Evolutionary conservation across 2,329 filamentous ascomycete species (phyloP).

Genomic region (Monosporascus sp.): DNA sequence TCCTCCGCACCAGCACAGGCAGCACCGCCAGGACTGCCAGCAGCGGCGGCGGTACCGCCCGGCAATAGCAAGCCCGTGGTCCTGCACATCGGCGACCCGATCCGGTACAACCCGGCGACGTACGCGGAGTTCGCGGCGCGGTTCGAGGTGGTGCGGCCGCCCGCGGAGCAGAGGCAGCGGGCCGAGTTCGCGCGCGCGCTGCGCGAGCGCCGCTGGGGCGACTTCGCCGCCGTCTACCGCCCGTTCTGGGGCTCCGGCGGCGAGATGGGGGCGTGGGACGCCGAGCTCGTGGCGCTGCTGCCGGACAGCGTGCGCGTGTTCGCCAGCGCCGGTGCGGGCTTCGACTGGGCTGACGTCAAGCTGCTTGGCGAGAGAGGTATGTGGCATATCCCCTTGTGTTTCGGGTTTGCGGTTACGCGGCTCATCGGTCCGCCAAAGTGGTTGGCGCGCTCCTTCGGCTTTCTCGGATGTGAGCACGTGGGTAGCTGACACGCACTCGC

Average conservation of each 20-base stretch:
- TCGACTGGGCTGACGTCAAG: slow-evolving; percentile 57
- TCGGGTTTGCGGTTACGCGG: too few relatives aligned
- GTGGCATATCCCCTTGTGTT: neutral
- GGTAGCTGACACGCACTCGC: neutral
- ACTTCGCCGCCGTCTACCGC: slow-evolving; percentile 47
- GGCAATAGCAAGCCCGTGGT: slow-evolving; percentile 45
- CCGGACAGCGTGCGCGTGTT: slow-evolving; percentile 51
- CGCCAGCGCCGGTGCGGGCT: slow-evolving; percentile 56
- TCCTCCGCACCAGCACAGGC: slow-evolving; percentile 5
- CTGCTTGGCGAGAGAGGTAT: slow-evolving; percentile 55
- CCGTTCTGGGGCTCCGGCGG: slow-evolving; percentile 60
- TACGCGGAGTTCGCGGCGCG: slow-evolving; percentile 37
- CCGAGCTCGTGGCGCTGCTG: slow-evolving; percentile 50
- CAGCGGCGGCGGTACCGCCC: slow-evolving; percentile 16
- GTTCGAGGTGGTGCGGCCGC: slow-evolving; percentile 49
- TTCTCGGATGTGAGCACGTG: neutral
- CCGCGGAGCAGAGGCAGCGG: slow-evolving; percentile 44
- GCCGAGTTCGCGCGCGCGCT: slow-evolving; percentile 45
- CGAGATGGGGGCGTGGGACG: slow-evolving; percentile 60
- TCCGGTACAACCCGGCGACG: slow-evolving; percentile 44
- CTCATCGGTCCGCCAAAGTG: too few relatives aligned
- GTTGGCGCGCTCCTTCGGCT: too few relatives aligned
- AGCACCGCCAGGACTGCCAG: slow-evolving; percentile 14
- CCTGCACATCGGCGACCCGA: slow-evolving; percentile 67
- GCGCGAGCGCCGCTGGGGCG: slow-evolving; percentile 47